Base-by-base conservation (phyloP, 139 green algal species). In the Picochlorum sp. region DNA sequence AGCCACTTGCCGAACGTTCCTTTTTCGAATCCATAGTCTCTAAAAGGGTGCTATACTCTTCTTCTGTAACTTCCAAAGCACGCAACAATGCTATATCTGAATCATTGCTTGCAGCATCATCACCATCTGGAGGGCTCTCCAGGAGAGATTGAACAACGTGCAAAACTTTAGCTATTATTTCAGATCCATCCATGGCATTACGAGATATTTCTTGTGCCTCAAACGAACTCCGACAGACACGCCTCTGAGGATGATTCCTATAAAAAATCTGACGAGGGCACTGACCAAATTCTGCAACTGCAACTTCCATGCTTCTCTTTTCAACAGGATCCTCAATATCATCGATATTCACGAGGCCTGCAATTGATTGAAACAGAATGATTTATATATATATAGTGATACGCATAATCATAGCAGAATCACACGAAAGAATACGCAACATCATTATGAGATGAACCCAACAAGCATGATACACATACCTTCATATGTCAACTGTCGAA, bases 231-330 rank as follows among this genome's bases (percentile, higher is more conserved):
- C 63, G 75, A 57, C 64, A 81, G n/a, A 75, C 70, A 26, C 73
- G 44, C 45, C 81, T 73, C 8, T 57, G 71, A 34, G 82, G 80
- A 68, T 92, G 85, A 14, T 77, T 74, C 9, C 45, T n/a, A 1
- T 28, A 38, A 71, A 91, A 97, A 18, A 98, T 75, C 77, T 96
- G 88, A 62, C 66, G 77, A 16, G 91, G 88, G 24, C 78, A 86
- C 62, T 92, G 85, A 6, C 90, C 90, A 78, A 96, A 97, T 77
- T 97, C 90, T 24, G 87, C 85, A 52, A 97, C 92, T 14, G 2
- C 31, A 63, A 59, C 64, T 57, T 63, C 37, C 31, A 62, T 52
- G 52, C 37, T 51, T 58, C 26, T n/a, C 63, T 84, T 80, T 65
- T 88, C 76, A 16, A 80, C 62, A 14, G 67, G 72, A 62, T 86